Evolutionary conservation across 1,284 basidiomycete species (phyloP), one percentile per base, ranked within the genome.

Genomic region (Sanghuangporus sanghuang): DNA sequence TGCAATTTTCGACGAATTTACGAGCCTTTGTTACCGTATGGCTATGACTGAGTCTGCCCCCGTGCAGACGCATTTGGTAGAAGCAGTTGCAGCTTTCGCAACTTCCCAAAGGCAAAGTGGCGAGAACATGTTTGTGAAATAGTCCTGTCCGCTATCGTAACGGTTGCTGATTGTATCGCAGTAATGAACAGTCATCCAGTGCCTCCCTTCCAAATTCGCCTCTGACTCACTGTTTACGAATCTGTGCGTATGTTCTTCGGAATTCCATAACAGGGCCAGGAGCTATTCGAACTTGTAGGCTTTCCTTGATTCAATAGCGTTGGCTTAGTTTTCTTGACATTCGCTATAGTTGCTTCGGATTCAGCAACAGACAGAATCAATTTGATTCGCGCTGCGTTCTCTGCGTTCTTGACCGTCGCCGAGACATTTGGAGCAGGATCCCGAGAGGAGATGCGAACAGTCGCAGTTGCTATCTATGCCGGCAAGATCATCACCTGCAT

Each of bases 1-100:
- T 1, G 82, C 87, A 0, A 85, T 95, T 40, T 96, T 97, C 70
- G 92, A 95, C 55, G 96, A 99, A 76, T 86, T 99, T 61, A 86
- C 90, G 70, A 90, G 89, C 56, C 77, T 98, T 8, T 93, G 88
- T 73, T 95, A 96, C 73, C 86, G 96, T 1, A 86, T 98, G 74
- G 91, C 91, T 0, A 87, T 98, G 82, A 92, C 91, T 2, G 95
- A 97, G 72, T 79, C 87, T 0, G 85, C 91, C 0, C 75, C 71
- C 0, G 83, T 95, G 23, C 92, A 95, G 71, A 75, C 85, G 0
- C 84, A 90, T 66, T 82, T 98, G 53, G 80, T 95, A 2, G 89
- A 91, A 66, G 85, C 92, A 23, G 76, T 96, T 38, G 79, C 82
- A 1, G 78, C 79, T 12, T 84, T 93, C 68, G 87, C 86, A 4